Percentiles rank a stretch among this genome's conserved stretches.
phyloP scores from a whole-genome alignment of 164 flowering plant genomes.

The Liquidambar formosana region DNA sequence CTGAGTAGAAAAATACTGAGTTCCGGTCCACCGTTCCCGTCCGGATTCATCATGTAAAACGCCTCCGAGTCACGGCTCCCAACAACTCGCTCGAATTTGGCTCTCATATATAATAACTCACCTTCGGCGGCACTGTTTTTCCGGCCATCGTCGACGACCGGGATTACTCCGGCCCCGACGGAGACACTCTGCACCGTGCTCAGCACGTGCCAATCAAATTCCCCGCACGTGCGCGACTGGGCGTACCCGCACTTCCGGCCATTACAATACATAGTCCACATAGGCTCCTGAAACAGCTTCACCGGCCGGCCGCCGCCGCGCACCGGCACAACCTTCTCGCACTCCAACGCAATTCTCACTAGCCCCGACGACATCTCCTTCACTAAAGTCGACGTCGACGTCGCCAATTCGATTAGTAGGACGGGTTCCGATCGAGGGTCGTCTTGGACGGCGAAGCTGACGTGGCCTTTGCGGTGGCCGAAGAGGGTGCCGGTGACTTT shows the following conservation, averaged over 20 bases:
- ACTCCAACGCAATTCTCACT: slow-evolving; percentile 83
- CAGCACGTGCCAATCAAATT: slow-evolving; percentile 64
- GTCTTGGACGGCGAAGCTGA: slow-evolving; percentile 76
- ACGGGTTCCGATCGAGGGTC: slow-evolving; percentile 69
- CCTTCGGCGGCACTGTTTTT: slow-evolving; percentile 37
- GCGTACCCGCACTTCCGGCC: slow-evolving; percentile 82
- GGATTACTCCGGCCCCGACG: slow-evolving; percentile 94
- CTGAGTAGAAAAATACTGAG: slow-evolving; percentile 76
- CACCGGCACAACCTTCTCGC: slow-evolving; percentile 36
- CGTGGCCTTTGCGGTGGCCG: slow-evolving; percentile 80
- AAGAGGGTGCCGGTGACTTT: slow-evolving; percentile 85
- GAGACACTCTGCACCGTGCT: slow-evolving; percentile 68
- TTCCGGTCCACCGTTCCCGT: slow-evolving; percentile 73
- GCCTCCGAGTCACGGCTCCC: slow-evolving; percentile 85
- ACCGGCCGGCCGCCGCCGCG: slow-evolving; percentile 19
- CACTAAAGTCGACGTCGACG: slow-evolving; percentile 62
- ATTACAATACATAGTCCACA: slow-evolving; percentile 91
- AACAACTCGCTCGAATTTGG: slow-evolving; percentile 74
- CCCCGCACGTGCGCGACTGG: slow-evolving; percentile 48
- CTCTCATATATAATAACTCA: slow-evolving; percentile 80
- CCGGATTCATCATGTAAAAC: slow-evolving; percentile 85
- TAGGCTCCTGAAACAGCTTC: slow-evolving; percentile 60
- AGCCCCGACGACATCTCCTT: slow-evolving; percentile 91
- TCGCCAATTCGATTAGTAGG: slow-evolving; percentile 66
- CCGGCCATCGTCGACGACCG: slow-evolving; percentile 41